Evolutionary conservation across 441 rosid species (phyloP).

Genomic region (Biscutella laevigata): DNA sequence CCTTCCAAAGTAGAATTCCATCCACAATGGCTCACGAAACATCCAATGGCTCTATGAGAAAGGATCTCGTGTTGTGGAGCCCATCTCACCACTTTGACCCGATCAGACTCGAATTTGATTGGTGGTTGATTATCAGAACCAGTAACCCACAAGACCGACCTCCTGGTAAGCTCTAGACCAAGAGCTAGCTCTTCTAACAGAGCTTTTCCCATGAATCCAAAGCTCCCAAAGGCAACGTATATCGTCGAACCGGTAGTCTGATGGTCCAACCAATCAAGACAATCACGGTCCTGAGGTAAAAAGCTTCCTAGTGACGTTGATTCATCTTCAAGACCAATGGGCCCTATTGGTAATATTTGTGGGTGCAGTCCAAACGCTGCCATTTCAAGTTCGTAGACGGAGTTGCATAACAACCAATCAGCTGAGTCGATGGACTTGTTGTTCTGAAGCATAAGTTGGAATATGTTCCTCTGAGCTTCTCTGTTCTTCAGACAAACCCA

Average conservation of each 20-base stretch:
- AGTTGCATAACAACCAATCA: conserved; percentile 50
- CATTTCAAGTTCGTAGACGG: conserved; percentile 41
- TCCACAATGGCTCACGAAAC: conserved; percentile 61
- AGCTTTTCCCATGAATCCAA: conserved; percentile 23
- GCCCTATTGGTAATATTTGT: conserved; percentile 36
- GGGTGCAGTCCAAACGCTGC: conserved; percentile 28
- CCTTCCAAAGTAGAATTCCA: conserved; percentile 66
- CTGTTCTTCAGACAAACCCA: conserved; percentile 36
- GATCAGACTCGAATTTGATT: conserved; percentile 4
- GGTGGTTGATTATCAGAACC: not conserved
- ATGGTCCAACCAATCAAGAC: conserved; percentile 49
- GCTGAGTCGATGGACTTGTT: conserved; percentile 24
- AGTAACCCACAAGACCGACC: conserved; percentile 25
- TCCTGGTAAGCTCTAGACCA: conserved; percentile 35
- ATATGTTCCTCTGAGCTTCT: conserved; percentile 31
- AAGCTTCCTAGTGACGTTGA: conserved; percentile 29
- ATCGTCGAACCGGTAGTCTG: conserved; percentile 40
- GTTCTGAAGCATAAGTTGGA: conserved; percentile 29
- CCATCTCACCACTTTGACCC: conserved; percentile 39
- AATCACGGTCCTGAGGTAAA: conserved; percentile 42
- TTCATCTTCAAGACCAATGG: conserved; percentile 20
- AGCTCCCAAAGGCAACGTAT: conserved; percentile 62
- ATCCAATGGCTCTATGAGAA: conserved; percentile 34
- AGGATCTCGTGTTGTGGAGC: conserved; percentile 44
- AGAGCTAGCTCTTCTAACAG: conserved; percentile 47